Evolutionary conservation across 75 land plant genomes (phyloP), one percentile per base, ranked within the genome.

Genomic region (Chamaecyparis obtusa): DNA sequence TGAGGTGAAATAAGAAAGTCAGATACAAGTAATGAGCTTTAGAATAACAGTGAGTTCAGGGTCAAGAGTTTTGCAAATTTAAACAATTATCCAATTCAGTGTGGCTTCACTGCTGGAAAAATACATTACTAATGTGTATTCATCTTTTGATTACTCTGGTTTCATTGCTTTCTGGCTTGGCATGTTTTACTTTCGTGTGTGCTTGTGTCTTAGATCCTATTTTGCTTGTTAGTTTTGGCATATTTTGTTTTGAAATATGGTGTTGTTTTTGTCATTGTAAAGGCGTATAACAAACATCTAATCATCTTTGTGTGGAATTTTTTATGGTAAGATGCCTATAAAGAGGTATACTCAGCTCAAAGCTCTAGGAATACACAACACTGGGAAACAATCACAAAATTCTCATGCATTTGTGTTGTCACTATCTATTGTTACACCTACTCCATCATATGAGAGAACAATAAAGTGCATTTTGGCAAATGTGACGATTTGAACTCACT

Each of bases 21-120:
- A n/a, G 51, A 81, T 9, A 3, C 48, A 43, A 5, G 17, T 78
- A 21, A 17, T 27, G 11, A 46, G 14, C 46, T 24, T 81, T 46
- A 41, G 27, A 81, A 46, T 81, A 81, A 81, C 10, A 2, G 27
- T 1, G 69, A 39, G 81, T 78, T 27, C n/a, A 46, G 30, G 51
- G 51, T 81, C 14, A 46, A 46, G 14, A 24, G 3, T 81, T 81
- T n/a, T 81, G 83, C 83, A 81, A 81, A 46, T 81, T 81, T 46
- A 27, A 80, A 46, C 48, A 46, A 46, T 46, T 11, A n/a, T 46
- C 33, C 15, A 46, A 44, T 44, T 81, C 15, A n/a, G 30, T 33
- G 76, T 33, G 76, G 83, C 83, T 44, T 81, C 51, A 46, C 27
- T 46, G 46, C 83, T 14, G 48, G 48, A 15, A 81, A n/a, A 81